Percentiles rank a stretch among this genome's conserved stretches.
Evolutionary conservation across 2,329 filamentous ascomycete species (phyloP).

Genomic region (Calonectria hongkongensis): DNA sequence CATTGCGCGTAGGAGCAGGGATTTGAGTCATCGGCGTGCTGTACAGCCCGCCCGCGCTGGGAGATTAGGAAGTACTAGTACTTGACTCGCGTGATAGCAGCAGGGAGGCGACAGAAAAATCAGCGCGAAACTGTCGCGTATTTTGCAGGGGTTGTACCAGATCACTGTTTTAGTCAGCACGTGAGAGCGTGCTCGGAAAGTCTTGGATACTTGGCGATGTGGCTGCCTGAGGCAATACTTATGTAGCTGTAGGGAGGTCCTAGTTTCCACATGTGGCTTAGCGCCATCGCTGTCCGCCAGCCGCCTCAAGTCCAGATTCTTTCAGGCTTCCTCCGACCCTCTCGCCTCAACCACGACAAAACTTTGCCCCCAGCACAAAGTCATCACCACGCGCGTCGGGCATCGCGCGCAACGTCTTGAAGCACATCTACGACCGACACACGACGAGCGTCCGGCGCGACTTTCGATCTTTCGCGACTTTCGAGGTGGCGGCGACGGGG

Average conservation of each 20-base stretch:
- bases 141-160: neutral
- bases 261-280: slow-evolving; percentile 46
- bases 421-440: slow-evolving; percentile 53
- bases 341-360: slow-evolving; percentile 67
- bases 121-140: slow-evolving; percentile 27
- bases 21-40: slow-evolving; percentile 53
- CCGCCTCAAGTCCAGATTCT: slow-evolving; percentile 67
- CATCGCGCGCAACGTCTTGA: slow-evolving; percentile 64
- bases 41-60: slow-evolving; percentile 42
- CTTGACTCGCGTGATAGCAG: slow-evolving; percentile 32
- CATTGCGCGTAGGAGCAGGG: slow-evolving; percentile 37
- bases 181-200: slow-evolving; percentile 43
- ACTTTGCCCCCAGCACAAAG: slow-evolving; percentile 61
- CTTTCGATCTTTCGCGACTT: slow-evolving; percentile 60
- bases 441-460: slow-evolving; percentile 61
- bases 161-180: slow-evolving; percentile 50
- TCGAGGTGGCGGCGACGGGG: slow-evolving; percentile 67
- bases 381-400: slow-evolving; percentile 73
- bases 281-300: slow-evolving; percentile 55
- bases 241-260: slow-evolving; percentile 41
- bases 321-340: slow-evolving; percentile 62
- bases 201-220: slow-evolving; percentile 37
- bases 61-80: slow-evolving; percentile 45
- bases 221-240: slow-evolving; percentile 52
- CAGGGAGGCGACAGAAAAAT: slow-evolving; percentile 36